phyloP scores from a whole-genome alignment of 2,329 filamentous ascomycete genomes.

The Hysterium pulicare region DNA sequence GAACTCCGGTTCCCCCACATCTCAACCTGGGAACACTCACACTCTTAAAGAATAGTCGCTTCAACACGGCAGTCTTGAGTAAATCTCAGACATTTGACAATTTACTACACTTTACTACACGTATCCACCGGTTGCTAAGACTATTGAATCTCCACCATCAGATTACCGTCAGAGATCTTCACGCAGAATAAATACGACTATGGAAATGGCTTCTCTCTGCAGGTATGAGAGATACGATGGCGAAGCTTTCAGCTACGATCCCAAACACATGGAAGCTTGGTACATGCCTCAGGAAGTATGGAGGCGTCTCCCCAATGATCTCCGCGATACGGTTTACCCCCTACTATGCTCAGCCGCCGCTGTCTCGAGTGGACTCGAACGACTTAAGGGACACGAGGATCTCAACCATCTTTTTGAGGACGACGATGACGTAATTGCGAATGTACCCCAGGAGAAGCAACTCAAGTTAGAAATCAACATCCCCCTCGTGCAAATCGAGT shows the following conservation, averaged over 20 bases:
- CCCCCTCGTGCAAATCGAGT: background rate
- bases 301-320: conserved; percentile 32
- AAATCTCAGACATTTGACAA: no score
- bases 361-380: conserved; percentile 40
- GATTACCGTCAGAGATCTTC: no score
- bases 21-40: no score
- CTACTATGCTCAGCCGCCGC: conserved; percentile 46
- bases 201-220: no score
- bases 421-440: background rate
- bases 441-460: background rate
- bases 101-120: no score
- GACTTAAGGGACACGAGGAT: conserved; percentile 18
- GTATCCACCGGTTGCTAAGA: no score
- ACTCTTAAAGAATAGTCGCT: no score
- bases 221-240: no score
- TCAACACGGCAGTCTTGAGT: no score
- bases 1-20: no score
- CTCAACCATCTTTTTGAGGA: conserved; percentile 14
- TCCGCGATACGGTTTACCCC: conserved; percentile 32
- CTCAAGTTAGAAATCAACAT: background rate
- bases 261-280: conserved; percentile 37
- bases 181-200: no score
- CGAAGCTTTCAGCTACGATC: conserved; percentile 37
- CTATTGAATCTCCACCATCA: no score
- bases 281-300: conserved; percentile 36